Percentiles rank a stretch among this genome's conserved stretches.
These are phyloP conservation scores for Cordyceps pruinosa DNA, from an alignment of 2,329 filamentous ascomycete species.

Conservation along the genomic window DNA sequence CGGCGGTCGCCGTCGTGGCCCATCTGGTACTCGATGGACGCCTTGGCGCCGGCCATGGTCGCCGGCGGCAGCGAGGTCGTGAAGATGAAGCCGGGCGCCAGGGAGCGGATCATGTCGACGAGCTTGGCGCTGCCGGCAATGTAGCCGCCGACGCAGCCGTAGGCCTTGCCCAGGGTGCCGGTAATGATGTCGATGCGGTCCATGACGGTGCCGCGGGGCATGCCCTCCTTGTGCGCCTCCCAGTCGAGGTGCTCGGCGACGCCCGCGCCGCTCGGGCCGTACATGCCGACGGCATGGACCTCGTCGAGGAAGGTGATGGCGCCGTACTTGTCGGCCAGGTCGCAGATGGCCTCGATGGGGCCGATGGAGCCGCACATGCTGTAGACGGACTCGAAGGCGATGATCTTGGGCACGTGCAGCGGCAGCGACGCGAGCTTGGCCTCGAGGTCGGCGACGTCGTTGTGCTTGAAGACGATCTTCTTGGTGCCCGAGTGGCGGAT, in stretches of 20 bases:
- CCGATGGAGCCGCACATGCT: constrained; percentile 98
- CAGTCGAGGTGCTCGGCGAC: constrained; percentile 97
- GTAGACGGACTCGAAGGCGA: constrained; percentile 97
- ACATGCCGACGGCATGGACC: constrained; percentile 99
- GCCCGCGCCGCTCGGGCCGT: constrained; percentile 89
- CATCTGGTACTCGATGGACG: constrained; percentile 92
- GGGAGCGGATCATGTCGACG: constrained; percentile 86
- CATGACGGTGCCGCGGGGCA: constrained; percentile 77
- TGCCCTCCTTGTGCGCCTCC: constrained; percentile 71
- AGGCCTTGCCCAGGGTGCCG: constrained; percentile 93
- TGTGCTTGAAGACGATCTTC: constrained; percentile 99
- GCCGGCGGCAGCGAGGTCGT: constrained; percentile 93
- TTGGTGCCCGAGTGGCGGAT: constrained; percentile 95
- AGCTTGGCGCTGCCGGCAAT: constrained; percentile 84
- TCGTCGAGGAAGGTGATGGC: constrained; percentile 97
- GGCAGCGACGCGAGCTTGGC: constrained; percentile 85
- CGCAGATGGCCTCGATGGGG: constrained; percentile 91
- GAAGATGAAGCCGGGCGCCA: constrained; percentile 97
- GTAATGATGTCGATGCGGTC: constrained; percentile 97
- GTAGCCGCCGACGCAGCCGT: constrained; percentile 95
- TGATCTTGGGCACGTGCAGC: constrained; percentile 85
- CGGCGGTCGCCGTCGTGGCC: constrained; percentile 76
- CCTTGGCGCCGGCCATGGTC: constrained; percentile 88
- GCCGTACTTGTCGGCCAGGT: constrained; percentile 94
- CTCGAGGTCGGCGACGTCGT: constrained; percentile 89